These are phyloP conservation scores for Nemania sp. DNA, from an alignment of 2,329 filamentous ascomycete genomes.

Conservation along the genomic window DNA sequence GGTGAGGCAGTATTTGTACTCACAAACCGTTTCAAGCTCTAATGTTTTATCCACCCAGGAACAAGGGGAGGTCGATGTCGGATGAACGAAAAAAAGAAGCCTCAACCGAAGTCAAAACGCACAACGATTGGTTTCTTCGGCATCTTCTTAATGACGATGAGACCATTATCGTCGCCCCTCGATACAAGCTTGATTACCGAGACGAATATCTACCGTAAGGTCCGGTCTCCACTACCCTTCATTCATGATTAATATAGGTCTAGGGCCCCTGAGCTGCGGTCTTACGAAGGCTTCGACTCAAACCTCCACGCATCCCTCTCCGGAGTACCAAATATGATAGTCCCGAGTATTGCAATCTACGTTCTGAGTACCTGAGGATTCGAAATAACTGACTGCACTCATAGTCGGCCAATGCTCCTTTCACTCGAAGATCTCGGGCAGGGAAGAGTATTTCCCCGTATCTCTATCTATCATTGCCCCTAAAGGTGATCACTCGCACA, in stretches of 20 bases:
- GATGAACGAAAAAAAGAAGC: background rate
- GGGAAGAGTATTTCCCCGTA: slow-evolving; percentile 5
- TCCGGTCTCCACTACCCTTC: background rate
- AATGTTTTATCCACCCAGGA: background rate
- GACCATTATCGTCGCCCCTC: slow-evolving; percentile 4
- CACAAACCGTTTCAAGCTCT: background rate
- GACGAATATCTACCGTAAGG: slow-evolving; percentile 12
- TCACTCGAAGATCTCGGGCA: slow-evolving; percentile 3
- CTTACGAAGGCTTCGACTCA: slow-evolving; percentile 8
- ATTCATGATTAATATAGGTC: background rate
- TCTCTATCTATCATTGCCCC: slow-evolving; percentile 9
- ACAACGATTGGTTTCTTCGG: slow-evolving; percentile 11
- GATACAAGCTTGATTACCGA: slow-evolving; percentile 2
- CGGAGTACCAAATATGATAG: slow-evolving; percentile 5
- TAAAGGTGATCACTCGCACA: background rate
- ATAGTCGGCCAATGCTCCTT: slow-evolving; percentile 5
- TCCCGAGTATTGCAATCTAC: background rate
- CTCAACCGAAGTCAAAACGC: background rate
- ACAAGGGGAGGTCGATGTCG: background rate
- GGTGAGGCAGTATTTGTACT: background rate
- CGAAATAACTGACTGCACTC: background rate
- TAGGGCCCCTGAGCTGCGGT: background rate
- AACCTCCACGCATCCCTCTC: slow-evolving; percentile 2
- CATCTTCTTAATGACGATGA: slow-evolving; percentile 2
- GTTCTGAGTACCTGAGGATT: background rate